Percentiles rank a stretch among this genome's conserved stretches.
Evolutionary conservation across 768 basidiomycete species (phyloP).

Genomic region (Tulasnella sp.): DNA sequence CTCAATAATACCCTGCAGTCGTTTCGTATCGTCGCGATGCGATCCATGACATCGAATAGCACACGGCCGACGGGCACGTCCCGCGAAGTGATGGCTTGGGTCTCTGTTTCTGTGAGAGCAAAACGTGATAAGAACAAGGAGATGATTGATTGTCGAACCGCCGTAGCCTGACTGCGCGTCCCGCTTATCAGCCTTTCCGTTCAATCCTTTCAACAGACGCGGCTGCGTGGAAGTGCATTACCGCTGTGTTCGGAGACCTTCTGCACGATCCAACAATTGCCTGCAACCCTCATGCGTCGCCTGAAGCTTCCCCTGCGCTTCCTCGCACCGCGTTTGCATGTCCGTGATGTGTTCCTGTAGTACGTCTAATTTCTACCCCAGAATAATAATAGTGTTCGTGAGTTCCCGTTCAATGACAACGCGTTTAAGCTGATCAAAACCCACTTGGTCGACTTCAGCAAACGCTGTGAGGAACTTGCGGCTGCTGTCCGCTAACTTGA

Average conservation of each 20-base stretch:
- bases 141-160: constrained; percentile 62
- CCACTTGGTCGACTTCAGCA: constrained; percentile 79
- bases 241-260: constrained; percentile 63
- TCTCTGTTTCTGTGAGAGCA: constrained; percentile 65
- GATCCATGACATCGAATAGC: constrained; percentile 83
- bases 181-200: constrained; percentile 5
- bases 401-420: not conserved
- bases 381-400: not conserved
- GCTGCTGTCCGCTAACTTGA: constrained; percentile 69
- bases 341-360: constrained; percentile 64
- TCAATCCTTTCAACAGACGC: constrained; percentile 15
- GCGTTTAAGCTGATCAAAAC: constrained; percentile 24
- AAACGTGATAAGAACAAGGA: constrained; percentile 73
- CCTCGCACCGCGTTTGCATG: constrained; percentile 75
- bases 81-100: constrained; percentile 61
- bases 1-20: constrained; percentile 83
- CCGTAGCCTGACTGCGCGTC: constrained; percentile 48
- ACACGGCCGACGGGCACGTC: constrained; percentile 60
- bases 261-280: constrained; percentile 71
- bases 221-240: constrained; percentile 24
- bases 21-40: constrained; percentile 65
- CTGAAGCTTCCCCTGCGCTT: constrained; percentile 65
- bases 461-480: constrained; percentile 73
- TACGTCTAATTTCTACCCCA: constrained; percentile 63
- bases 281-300: constrained; percentile 68